A percentile compares a stretch with the other conserved stretches of the same genome.
These are phyloP conservation scores for Allantophomopsis cytisporea DNA, from an alignment of 2,329 filamentous ascomycete genomes.

Conservation along the genomic window DNA sequence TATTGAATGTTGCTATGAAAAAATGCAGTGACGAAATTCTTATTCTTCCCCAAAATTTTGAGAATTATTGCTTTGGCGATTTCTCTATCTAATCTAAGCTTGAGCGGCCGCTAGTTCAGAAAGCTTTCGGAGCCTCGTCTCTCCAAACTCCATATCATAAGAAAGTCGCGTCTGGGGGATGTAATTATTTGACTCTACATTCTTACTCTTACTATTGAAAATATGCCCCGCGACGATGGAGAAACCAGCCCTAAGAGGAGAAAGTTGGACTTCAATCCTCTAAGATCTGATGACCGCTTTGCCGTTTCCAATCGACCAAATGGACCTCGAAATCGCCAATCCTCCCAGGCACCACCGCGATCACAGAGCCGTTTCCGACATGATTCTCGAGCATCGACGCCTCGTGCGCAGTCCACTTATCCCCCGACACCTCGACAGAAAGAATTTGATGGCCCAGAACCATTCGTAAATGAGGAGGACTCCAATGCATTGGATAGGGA, in stretches of 20 bases:
- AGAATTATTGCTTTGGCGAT: too few species aligned
- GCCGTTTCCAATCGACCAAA: slow-evolving; percentile 18
- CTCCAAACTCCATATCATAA: too few species aligned
- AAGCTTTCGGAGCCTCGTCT: too few species aligned
- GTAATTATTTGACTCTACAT: too few species aligned
- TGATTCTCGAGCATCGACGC: slow-evolving; percentile 17
- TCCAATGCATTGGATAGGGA: slow-evolving; percentile 70
- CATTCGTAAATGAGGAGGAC: slow-evolving; percentile 51
- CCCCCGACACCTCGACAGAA: slow-evolving; percentile 26
- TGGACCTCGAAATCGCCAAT: slow-evolving; percentile 7
- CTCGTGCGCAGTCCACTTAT: slow-evolving; percentile 16
- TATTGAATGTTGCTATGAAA: slow-evolving; percentile 5
- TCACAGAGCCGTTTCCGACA: slow-evolving; percentile 20
- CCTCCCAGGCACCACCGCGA: slow-evolving; percentile 22
- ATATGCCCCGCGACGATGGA: slow-evolving; percentile 24
- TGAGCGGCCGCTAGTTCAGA: too few species aligned
- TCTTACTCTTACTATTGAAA: neutral
- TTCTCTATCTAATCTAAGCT: too few species aligned
- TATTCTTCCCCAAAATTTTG: too few species aligned
- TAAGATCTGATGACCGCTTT: slow-evolving; percentile 41
- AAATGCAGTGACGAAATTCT: neutral
- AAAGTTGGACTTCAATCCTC: slow-evolving; percentile 45
- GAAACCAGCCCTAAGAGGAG: slow-evolving; percentile 45
- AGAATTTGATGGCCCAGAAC: slow-evolving; percentile 49
- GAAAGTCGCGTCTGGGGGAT: too few species aligned